phyloP scores from a whole-genome alignment of 805 yeast genomes.

The Grigorovia humatica region DNA sequence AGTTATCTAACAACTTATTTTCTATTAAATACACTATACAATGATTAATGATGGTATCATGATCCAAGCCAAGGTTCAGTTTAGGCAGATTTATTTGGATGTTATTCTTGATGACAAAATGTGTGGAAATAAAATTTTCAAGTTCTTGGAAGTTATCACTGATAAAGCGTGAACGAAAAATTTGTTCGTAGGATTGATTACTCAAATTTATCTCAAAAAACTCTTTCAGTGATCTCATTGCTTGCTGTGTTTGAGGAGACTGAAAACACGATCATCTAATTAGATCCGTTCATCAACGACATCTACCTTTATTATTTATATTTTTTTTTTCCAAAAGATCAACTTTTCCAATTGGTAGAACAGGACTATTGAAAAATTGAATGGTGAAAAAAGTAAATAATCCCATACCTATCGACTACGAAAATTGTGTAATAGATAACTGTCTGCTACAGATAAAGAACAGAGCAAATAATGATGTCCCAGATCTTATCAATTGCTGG shows the following conservation, averaged over 20 bases:
- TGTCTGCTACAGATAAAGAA: constrained; percentile 37
- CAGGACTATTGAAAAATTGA: not conserved
- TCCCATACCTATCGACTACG: constrained; percentile 34
- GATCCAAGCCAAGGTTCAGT: constrained; percentile 7
- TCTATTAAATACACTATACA: constrained; percentile 28
- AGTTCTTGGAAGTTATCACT: not conserved
- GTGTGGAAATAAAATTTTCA: not conserved
- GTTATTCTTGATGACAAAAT: not conserved
- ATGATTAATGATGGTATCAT: constrained; percentile 33
- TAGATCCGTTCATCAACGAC: not conserved
- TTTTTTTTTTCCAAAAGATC: not conserved
- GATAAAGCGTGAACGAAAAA: not conserved
- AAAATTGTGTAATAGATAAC: constrained; percentile 35
- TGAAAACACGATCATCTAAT: no score
- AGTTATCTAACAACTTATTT: constrained; percentile 26
- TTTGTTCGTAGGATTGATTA: not conserved
- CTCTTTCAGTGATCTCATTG: constrained; percentile 1
- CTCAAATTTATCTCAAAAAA: not conserved
- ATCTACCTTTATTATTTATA: not conserved
- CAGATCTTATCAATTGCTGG: constrained; percentile 36
- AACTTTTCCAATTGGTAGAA: not conserved
- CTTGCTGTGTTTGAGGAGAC: not conserved
- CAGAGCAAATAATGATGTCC: constrained; percentile 11
- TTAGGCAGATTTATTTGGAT: not conserved
- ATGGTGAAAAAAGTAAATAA: constrained; percentile 32